Evolutionary conservation across 164 flowering plant genomes (phyloP).

Genomic region (Berberis thunbergii): DNA sequence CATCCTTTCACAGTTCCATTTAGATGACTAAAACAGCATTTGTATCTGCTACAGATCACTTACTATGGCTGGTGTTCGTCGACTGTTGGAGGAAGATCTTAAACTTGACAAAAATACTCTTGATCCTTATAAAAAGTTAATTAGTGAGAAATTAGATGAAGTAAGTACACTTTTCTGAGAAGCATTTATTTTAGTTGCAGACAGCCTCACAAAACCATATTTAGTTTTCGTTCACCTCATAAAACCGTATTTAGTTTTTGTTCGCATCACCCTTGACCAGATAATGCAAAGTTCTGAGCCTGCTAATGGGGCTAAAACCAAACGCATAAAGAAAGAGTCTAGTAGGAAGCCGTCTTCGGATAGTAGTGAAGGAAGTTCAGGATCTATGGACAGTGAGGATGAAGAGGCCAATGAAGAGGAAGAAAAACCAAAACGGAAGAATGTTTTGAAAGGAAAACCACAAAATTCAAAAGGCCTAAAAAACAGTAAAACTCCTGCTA

Average conservation of each 20-base stretch:
- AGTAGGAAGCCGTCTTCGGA: neutral
- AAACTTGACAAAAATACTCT: constrained; percentile 57
- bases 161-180: constrained; percentile 23
- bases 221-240: neutral
- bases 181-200: neutral
- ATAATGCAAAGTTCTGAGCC: constrained; percentile 30
- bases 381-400: constrained; percentile 29
- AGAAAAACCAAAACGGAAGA: constrained; percentile 40
- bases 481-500: constrained; percentile 37
- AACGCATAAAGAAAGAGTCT: constrained; percentile 16
- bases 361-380: constrained; percentile 29
- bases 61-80: constrained; percentile 65
- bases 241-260: too few relatives aligned
- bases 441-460: constrained; percentile 27
- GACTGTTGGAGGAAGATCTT: constrained; percentile 88
- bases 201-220: neutral
- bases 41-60: constrained; percentile 31
- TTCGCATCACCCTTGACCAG: constrained; percentile 18
- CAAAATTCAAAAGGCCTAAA: constrained; percentile 32
- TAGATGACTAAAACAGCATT: neutral
- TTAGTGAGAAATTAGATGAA: constrained; percentile 49
- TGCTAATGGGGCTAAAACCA: constrained; percentile 24
- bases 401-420: constrained; percentile 27
- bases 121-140: constrained; percentile 60
- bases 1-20: neutral